Base-by-base conservation (phyloP, 306 rosid genomes). In the Cotoneaster glaucophyllus region DNA sequence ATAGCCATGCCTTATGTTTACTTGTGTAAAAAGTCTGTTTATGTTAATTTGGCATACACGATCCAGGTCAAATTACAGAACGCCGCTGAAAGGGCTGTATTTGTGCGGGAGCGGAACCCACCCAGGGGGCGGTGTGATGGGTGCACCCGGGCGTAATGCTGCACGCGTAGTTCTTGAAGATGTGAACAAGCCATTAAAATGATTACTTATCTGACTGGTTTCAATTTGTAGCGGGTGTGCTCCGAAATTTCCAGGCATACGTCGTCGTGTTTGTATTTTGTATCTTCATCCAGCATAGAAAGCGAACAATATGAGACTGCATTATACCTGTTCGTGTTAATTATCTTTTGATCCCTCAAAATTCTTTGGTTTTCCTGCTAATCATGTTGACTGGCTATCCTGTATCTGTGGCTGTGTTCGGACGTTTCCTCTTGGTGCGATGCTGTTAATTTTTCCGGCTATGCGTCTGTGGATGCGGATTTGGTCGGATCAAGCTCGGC, bases 111-210 rank as follows among this genome's bases (percentile, higher is more conserved):
- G 93, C 44, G 98, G 96, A 32, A 84, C 95, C 21, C 98, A 94
- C 83, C 98, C 98, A 4, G 98, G 98, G 1, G 98, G 98, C 18
- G 98, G 98, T 19, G 97, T 94, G 73, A 92, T 94, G 97, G 97
- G 97, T 8, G 97, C 97, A 45, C 92, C 98, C 0, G 97, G 97
- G 59, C 96, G 89, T 64, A 94, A 94, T 67, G 95, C 96, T 41
- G 97, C 97, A n/a, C 86, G n/a, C 18, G 13, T 88, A 34, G 95
- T 85, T 83, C 93, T 95, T 64, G 84, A 84, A 80, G 92, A 92
- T 64, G 61, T 85, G 43, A 83, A 74, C 59, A 80, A 81, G 73
- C 75, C 64, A 11, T 71, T 50, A 7, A 44, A 8, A 67, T 72
- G 74, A 79, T 15, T 15, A 64, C 53, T 43, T 22, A 22, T 21